phyloP scores from a whole-genome alignment of 108 stramenopile genomes.

The Conticribra weissflogii region DNA sequence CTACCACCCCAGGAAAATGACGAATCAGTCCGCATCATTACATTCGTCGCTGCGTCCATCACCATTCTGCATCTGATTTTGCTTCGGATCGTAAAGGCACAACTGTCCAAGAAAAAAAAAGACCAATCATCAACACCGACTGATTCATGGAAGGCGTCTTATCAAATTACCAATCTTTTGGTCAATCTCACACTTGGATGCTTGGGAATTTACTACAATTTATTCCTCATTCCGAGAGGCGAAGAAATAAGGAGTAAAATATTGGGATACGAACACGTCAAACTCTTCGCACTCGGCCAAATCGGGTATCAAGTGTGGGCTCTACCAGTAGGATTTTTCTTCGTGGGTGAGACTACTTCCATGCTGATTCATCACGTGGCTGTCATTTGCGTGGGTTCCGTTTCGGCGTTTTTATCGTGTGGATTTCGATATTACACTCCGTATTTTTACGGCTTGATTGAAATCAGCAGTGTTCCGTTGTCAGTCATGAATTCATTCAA shows the following conservation, averaged over 20 bases:
- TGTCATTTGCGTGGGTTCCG: slow-evolving; percentile 52
- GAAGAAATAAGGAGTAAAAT: slow-evolving; percentile 43
- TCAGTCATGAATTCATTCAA: slow-evolving; percentile 76
- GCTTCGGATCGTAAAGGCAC: slow-evolving; percentile 15
- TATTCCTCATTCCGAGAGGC: slow-evolving; percentile 22
- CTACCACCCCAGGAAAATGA: slow-evolving; percentile 25
- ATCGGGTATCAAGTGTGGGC: slow-evolving; percentile 80
- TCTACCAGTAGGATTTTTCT: slow-evolving; percentile 59
- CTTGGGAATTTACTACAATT: slow-evolving; percentile 55
- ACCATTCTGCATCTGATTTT: slow-evolving; percentile 24
- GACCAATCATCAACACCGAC: not conserved
- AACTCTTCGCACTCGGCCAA: slow-evolving; percentile 60
- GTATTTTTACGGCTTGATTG: slow-evolving; percentile 66
- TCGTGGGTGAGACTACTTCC: slow-evolving; percentile 53
- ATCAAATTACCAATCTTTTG: slow-evolving; percentile 65
- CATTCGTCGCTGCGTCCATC: slow-evolving; percentile 22
- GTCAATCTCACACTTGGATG: slow-evolving; percentile 60
- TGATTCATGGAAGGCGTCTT: slow-evolving; percentile 47
- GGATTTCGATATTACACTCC: slow-evolving; percentile 71
- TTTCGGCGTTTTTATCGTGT: slow-evolving; percentile 46
- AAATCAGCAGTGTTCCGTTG: slow-evolving; percentile 63
- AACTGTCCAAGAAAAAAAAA: not conserved
- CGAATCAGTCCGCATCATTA: slow-evolving; percentile 23
- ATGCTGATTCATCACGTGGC: slow-evolving; percentile 80
- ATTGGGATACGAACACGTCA: slow-evolving; percentile 35